Percentiles rank a stretch among this genome's conserved stretches.
phyloP scores from a whole-genome alignment of 208 protist species.

The Leishmania guyanensis region DNA sequence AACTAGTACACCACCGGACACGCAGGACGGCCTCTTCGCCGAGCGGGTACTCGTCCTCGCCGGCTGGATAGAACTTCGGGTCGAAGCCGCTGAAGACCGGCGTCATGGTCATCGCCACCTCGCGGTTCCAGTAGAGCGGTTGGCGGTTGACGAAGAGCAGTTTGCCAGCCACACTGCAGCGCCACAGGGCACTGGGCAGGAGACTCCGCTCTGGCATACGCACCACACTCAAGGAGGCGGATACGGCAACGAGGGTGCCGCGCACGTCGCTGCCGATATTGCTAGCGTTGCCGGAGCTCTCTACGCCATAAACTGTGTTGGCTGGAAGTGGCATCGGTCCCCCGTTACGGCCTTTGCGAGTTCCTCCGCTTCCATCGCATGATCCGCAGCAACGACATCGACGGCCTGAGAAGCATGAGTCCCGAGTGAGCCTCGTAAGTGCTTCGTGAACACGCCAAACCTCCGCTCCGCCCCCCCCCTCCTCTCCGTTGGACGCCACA shows the following conservation, averaged over 20 bases:
- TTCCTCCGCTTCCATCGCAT: conserved; percentile 1
- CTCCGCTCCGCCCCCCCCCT: conserved; percentile 4
- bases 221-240: conserved; percentile 1
- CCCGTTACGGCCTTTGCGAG: not conserved
- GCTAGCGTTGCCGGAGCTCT: not conserved
- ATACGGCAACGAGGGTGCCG: not conserved
- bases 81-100: conserved; percentile 40
- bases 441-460: conserved; percentile 22
- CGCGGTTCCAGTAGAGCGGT: conserved; percentile 31
- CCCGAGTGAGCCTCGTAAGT: conserved; percentile 19
- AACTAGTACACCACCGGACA: conserved; percentile 33
- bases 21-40: conserved; percentile 14
- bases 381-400: no score
- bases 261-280: not conserved
- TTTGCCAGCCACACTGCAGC: conserved; percentile 16
- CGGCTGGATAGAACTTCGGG: conserved; percentile 31
- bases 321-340: not conserved
- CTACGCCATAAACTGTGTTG: not conserved
- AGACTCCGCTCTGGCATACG: conserved; percentile 17
- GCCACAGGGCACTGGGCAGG: conserved; percentile 37
- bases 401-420: not conserved
- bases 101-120: conserved; percentile 43
- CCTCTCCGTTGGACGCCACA: conserved; percentile 11
- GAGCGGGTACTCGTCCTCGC: conserved; percentile 29
- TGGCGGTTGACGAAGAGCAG: not conserved